Evolutionary conservation across 2,329 filamentous ascomycete species (phyloP).

Genomic region (Biscogniauxia mediterranea): DNA sequence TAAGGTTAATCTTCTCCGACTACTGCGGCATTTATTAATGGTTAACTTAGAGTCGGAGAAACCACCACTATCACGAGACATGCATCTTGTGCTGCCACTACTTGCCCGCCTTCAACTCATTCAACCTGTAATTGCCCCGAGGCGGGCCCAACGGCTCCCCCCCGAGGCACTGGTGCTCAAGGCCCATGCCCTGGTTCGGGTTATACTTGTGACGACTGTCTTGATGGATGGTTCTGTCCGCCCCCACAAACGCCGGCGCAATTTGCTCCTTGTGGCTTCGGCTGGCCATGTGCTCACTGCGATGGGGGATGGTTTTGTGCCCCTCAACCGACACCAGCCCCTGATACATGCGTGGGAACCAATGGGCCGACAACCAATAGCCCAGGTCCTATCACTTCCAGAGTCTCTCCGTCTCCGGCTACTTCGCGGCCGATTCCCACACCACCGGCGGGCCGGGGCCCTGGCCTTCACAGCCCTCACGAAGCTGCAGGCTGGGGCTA

Average conservation of each 20-base stretch:
- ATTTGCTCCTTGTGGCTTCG: slow-evolving; percentile 35
- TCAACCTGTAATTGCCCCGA: slow-evolving; percentile 22
- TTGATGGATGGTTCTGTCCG: slow-evolving; percentile 38
- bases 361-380: slow-evolving; percentile 11
- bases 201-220: slow-evolving; percentile 37
- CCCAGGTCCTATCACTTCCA: slow-evolving; percentile 10
- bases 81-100: slow-evolving; percentile 18
- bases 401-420: neutral
- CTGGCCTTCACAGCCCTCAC: slow-evolving; percentile 11
- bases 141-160: slow-evolving; percentile 11
- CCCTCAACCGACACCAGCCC: slow-evolving; percentile 24
- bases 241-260: slow-evolving; percentile 34
- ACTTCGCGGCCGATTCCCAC: neutral
- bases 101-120: slow-evolving; percentile 12
- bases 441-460: neutral
- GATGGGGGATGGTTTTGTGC: slow-evolving; percentile 38
- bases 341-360: slow-evolving; percentile 15
- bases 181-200: slow-evolving; percentile 37
- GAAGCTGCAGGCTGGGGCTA: slow-evolving; percentile 28
- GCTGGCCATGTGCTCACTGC: slow-evolving; percentile 38
- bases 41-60: slow-evolving; percentile 9
- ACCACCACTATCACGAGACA: slow-evolving; percentile 19
- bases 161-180: slow-evolving; percentile 11
- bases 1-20: slow-evolving; percentile 2
- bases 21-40: neutral